Base-by-base conservation (phyloP, 2,329 filamentous ascomycete species). In the Ophiostoma angusticollis region DNA sequence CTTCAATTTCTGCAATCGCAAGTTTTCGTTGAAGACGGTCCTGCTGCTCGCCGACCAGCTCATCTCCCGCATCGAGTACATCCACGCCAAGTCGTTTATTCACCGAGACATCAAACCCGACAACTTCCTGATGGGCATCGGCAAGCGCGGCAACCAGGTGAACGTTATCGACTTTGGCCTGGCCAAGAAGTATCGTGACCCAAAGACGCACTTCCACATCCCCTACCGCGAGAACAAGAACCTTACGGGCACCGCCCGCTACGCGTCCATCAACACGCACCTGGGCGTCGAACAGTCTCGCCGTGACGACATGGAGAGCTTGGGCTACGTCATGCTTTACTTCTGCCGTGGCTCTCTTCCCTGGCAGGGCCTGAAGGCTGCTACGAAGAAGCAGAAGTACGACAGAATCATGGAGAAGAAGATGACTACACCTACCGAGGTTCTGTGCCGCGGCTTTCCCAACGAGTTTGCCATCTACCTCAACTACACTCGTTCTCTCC, bases 401-500 rank as follows among this genome's bases (percentile, higher is more conserved):
- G 91, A 98, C 67, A 79, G 89, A 49, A 98, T 98, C 68, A 96
- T 96, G 89, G 91, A 98, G 74, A 98, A 98, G 80, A 98, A 98
- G 84, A 96, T 96, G 91, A 98, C 91, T 12, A 98, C 91, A 3
- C 87, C 91, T 8, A 96, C 89, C 52, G 89, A 98, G 66, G 87
- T 95, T 35, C 84, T 98, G 35, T 98, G 91, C 79, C 86, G 89
- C 61, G 91, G 91, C 51, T 96, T 98, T 72, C 91, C 91, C 54
- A 95, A 96, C 63, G 91, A 98, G 68, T 98, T 98, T 54, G 87
- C 89, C 68, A 96, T 96, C 63, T 98, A 98, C 64, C 75, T 98
- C 48, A 96, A 96, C 80, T 96, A 98, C 73, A 96, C 89, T 39
- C 84, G 91, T 46, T 95, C 87, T 41, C 84, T 98, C 50, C 87